These are phyloP conservation scores for Phyllosticta capitalensis DNA, from an alignment of 2,329 filamentous ascomycete genomes.

Conservation along the genomic window DNA sequence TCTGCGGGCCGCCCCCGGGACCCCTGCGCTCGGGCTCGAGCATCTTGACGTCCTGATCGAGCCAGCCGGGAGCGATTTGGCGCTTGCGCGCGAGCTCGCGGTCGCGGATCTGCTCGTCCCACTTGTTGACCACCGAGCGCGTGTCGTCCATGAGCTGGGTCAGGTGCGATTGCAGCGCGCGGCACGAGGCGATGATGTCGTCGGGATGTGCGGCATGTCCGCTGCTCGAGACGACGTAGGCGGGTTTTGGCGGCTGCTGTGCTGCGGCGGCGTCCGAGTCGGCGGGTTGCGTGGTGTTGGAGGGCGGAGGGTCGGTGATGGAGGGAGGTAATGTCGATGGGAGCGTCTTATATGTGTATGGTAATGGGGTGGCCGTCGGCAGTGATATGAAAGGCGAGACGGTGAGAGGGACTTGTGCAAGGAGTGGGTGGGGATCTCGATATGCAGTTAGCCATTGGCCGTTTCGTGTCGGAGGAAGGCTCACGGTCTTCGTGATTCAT, in stretches of 20 bases:
- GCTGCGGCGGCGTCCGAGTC: conserved; percentile 48
- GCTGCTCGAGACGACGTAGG: conserved; percentile 67
- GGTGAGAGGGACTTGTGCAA: conserved; percentile 85
- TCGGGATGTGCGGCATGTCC: conserved; percentile 77
- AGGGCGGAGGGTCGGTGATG: conserved; percentile 40
- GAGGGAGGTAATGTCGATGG: conserved; percentile 77
- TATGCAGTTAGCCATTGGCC: conserved; percentile 4
- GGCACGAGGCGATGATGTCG: conserved; percentile 75
- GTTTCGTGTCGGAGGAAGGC: conserved; percentile 11
- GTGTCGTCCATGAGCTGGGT: conserved; percentile 59
- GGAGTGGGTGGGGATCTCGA: conserved; percentile 62
- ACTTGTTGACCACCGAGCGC: conserved; percentile 54
- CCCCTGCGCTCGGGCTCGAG: conserved; percentile 54
- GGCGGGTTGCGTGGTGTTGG: conserved; percentile 41
- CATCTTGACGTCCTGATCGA: conserved; percentile 57
- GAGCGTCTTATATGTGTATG: conserved; percentile 89
- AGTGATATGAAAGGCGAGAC: conserved; percentile 91
- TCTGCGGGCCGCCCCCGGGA: conserved; percentile 11
- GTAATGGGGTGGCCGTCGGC: conserved; percentile 79
- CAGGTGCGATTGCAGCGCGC: conserved; percentile 67
- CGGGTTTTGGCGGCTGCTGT: conserved; percentile 18
- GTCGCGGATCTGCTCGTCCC: conserved; percentile 56
- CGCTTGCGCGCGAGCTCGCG: conserved; percentile 71
- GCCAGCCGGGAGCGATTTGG: conserved; percentile 68
- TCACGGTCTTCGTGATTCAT: conserved; percentile 21